Conservation (phyloP, 176 grass and related monocot species). For the Musa itinerans region DNA sequence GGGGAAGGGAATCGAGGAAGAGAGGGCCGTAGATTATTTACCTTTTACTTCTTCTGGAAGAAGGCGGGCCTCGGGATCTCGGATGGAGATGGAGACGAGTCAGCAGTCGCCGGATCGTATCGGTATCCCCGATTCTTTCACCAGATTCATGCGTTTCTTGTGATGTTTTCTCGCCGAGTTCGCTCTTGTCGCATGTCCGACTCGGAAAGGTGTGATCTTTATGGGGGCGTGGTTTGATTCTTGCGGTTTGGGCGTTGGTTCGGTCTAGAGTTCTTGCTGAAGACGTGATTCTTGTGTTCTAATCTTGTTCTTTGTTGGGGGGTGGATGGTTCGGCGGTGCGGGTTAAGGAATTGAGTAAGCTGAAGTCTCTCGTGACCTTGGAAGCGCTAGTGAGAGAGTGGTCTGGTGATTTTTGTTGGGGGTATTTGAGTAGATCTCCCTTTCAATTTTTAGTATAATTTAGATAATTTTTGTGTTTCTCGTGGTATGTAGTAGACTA, state of each 20-base stretch:
- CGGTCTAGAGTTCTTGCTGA: neutral
- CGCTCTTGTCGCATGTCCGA: neutral
- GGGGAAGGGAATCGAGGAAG: neutral
- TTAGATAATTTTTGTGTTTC: neutral
- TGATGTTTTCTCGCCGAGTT: neutral
- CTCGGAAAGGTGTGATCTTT: neutral
- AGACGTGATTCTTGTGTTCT: too few relatives aligned
- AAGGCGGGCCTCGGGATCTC: slow-evolving; percentile 8
- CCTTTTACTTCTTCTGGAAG: neutral
- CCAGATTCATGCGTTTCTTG: neutral
- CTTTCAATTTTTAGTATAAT: neutral
- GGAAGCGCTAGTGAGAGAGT: neutral
- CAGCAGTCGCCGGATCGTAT: slow-evolving; percentile 27
- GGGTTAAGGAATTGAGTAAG: neutral
- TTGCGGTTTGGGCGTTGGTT: neutral
- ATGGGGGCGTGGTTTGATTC: neutral
- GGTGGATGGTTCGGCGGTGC: neutral
- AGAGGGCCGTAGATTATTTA: neutral
- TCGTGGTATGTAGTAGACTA: neutral
- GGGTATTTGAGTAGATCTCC: neutral
- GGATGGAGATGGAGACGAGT: slow-evolving; percentile 22
- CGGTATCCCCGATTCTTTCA: slow-evolving; percentile 15
- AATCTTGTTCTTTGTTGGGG: too few relatives aligned
- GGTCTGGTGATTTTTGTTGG: neutral
- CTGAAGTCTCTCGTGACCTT: neutral